Evolutionary conservation across 257 asterid species (phyloP), one percentile per base, ranked within the genome.

Genomic region (Solanum bukasovii): DNA sequence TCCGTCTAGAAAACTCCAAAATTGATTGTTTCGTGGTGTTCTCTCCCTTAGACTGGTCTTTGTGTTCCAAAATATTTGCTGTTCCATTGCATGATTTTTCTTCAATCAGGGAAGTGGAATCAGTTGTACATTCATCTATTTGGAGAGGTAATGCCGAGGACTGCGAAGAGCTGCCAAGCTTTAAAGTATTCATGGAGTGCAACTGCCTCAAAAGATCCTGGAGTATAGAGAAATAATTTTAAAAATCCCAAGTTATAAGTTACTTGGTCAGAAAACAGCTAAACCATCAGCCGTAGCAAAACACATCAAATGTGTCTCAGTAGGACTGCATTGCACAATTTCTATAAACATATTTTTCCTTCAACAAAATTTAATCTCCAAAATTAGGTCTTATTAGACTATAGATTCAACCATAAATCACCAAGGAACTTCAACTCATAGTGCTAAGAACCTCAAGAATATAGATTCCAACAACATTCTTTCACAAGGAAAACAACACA

Each of bases 151-250:
- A 89, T 59, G 75, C 42, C 14, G 92, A 90, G 68, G 89, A 65
- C 88, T 90, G 96, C 29, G 91, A 92, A 73, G 95, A 90, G 89
- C 91, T 90, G 88, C 92, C 89, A 86, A 88, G 91, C 42, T 84
- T 83, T 21, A 94, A 85, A 84, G 93, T 91, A 87, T 87, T 88
- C 93, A 93, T 88, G 9, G 98, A 94, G 83, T 89, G 91, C 83
- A 96, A 88, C 89, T 89, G 94, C 94, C 99, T 93, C 89, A 97
- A 90, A 90, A 96, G 93, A 87, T 94, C 98, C 99, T 97, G 94
- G 72, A 74, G 37, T 72, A 84, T 11, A 65, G 29, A 81, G 84
- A 42, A 79, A 79, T 16, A 46, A 25, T 13, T 42, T 3, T 7
- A 0, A 79, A 27, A 52, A 4, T 46, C 25, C 85, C 85, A 16